Percentiles rank a stretch among this genome's conserved stretches.
These are phyloP conservation scores for Chlorella sp. DNA, from an alignment of 139 green algal genomes.

Conservation along the genomic window DNA sequence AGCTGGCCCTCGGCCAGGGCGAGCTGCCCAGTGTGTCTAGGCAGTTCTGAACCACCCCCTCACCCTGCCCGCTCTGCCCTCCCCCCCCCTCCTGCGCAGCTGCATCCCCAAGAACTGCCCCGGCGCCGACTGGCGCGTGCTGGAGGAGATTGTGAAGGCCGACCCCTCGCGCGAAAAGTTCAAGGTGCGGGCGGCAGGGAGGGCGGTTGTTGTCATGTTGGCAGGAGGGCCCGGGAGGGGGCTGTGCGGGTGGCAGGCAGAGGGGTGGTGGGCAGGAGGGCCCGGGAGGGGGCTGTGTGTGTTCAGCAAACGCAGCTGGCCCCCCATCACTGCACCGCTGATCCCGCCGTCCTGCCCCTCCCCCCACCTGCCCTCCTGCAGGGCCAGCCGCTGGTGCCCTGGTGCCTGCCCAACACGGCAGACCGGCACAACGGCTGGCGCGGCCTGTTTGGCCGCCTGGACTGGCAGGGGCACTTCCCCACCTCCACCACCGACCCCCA, in stretches of 20 bases:
- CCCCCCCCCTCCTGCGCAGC: slow-evolving; percentile 23
- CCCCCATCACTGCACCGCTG: not conserved
- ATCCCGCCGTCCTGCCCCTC: too few species aligned
- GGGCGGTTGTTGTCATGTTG: too few species aligned
- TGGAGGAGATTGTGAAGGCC: slow-evolving; percentile 78
- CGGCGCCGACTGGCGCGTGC: slow-evolving; percentile 92
- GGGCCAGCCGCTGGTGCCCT: slow-evolving; percentile 90
- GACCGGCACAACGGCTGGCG: slow-evolving; percentile 96
- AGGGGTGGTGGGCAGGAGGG: not conserved
- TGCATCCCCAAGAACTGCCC: slow-evolving; percentile 93
- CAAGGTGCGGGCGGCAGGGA: slow-evolving; percentile 59
- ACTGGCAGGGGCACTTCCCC: slow-evolving; percentile 95
- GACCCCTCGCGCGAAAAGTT: slow-evolving; percentile 73
- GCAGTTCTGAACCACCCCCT: too few species aligned
- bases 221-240: too few species aligned
- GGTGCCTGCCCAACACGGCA: slow-evolving; percentile 97
- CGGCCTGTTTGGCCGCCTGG: slow-evolving; percentile 93
- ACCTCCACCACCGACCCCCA: slow-evolving; percentile 97
- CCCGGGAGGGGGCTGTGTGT: not conserved
- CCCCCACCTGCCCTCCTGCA: slow-evolving; percentile 30
- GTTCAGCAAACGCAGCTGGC: not conserved
- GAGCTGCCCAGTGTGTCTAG: too few species aligned
- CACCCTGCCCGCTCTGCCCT: not conserved
- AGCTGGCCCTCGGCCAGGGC: not conserved
- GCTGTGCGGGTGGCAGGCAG: too few species aligned